Percentiles rank a stretch among this genome's conserved stretches.
These are phyloP conservation scores for Fusarium burgessii DNA, from an alignment of 2,329 filamentous ascomycete species.

Conservation along the genomic window DNA sequence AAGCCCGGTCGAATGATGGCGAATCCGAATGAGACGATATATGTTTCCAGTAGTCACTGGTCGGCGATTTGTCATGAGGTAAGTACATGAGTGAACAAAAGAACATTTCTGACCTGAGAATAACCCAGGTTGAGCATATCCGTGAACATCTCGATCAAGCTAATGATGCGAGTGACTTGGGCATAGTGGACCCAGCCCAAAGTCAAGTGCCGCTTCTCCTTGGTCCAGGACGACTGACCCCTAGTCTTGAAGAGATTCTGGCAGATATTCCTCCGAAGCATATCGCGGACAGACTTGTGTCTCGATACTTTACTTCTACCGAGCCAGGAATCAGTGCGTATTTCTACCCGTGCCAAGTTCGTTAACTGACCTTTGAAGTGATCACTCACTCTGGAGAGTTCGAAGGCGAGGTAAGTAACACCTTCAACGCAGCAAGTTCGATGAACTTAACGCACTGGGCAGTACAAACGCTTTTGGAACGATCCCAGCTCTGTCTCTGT, in stretches of 20 bases:
- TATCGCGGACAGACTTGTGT: conserved; percentile 29
- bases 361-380: conserved; percentile 9
- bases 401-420: conserved; percentile 20
- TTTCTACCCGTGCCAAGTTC: accelerated
- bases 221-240: neutral
- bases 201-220: conserved; percentile 26
- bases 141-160: conserved; percentile 22
- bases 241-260: conserved; percentile 20
- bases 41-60: conserved; percentile 40
- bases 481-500: conserved; percentile 2
- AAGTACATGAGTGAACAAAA: neutral
- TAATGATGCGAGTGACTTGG: neutral
- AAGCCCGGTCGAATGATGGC: conserved; percentile 30
- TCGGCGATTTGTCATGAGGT: conserved; percentile 35
- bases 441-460: too few species aligned
- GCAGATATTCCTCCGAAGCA: conserved; percentile 27
- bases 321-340: conserved; percentile 28
- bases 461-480: conserved; percentile 36
- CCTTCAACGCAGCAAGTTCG: accelerated
- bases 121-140: conserved; percentile 24
- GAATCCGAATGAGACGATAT: conserved; percentile 34
- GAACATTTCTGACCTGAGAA: accelerated
- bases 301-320: conserved; percentile 33
- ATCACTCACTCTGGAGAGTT: conserved; percentile 34
- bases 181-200: conserved; percentile 5